Evolutionary conservation across 2,329 filamentous ascomycete species (phyloP).

Genomic region (Thelonectria rubi): DNA sequence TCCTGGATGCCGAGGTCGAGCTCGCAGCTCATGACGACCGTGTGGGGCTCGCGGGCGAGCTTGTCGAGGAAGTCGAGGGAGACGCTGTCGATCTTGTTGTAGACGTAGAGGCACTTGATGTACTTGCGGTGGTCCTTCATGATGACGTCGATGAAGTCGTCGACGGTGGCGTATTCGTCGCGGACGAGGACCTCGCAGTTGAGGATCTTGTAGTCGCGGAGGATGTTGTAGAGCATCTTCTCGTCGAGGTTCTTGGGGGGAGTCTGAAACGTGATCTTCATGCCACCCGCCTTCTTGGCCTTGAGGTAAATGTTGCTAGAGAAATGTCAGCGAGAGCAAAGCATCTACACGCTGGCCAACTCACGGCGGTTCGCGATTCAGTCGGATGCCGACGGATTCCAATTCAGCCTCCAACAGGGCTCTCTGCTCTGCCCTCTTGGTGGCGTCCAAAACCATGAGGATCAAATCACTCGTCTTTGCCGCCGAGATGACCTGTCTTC

Average conservation of each 20-base stretch:
- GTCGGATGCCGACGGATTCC: constrained; percentile 91
- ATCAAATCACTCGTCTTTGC: constrained; percentile 98
- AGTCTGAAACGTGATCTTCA: constrained; percentile 96
- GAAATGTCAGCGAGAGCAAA: constrained; percentile 26
- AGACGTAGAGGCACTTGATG: constrained; percentile 93
- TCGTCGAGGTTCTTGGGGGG: constrained; percentile 94
- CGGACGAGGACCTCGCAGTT: constrained; percentile 96
- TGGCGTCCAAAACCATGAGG: constrained; percentile 96
- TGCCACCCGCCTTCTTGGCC: constrained; percentile 91
- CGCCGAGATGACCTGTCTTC: constrained; percentile 94
- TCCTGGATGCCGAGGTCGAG: constrained; percentile 92
- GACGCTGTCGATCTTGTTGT: constrained; percentile 99
- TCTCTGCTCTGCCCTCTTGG: constrained; percentile 93
- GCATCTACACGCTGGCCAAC: constrained; percentile 42
- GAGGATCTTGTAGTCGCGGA: constrained; percentile 97
- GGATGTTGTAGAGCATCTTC: constrained; percentile 97
- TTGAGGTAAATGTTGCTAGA: constrained; percentile 95
- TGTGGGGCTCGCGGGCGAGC: constrained; percentile 90
- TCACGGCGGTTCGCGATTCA: constrained; percentile 91
- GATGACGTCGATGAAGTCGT: constrained; percentile 99
- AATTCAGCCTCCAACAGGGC: constrained; percentile 89
- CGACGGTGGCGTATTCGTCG: constrained; percentile 94
- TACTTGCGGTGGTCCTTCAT: constrained; percentile 99
- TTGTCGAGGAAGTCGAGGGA: constrained; percentile 93
- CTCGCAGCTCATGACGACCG: constrained; percentile 97